Conservation (phyloP, 495 filamentous ascomycete species). For the Antarctomyces pellizariae region DNA sequence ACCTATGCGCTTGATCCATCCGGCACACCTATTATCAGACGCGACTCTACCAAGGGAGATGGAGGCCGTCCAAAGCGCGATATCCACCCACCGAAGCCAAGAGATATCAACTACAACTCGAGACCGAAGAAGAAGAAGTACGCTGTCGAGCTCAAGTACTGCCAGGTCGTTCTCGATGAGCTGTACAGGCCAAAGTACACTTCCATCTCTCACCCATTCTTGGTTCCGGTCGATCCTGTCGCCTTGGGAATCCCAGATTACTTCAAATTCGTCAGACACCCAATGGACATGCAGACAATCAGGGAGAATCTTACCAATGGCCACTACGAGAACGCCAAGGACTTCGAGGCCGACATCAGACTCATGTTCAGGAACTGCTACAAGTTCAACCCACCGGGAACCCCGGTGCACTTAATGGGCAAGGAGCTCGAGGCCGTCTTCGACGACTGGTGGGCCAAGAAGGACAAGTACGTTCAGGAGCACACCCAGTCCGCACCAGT, state of each 20-base stretch:
- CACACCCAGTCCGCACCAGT: constrained; percentile 35
- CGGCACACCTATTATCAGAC: constrained; percentile 77
- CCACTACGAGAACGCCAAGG: constrained; percentile 62
- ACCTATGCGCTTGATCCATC: constrained; percentile 68
- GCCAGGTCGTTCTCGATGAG: constrained; percentile 59
- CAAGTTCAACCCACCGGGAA: constrained; percentile 69
- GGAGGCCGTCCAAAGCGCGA: constrained; percentile 72
- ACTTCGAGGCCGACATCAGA: constrained; percentile 63
- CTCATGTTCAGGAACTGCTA: constrained; percentile 77
- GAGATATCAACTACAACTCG: constrained; percentile 64
- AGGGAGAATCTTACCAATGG: constrained; percentile 49
- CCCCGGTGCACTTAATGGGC: constrained; percentile 46
- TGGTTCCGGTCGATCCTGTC: constrained; percentile 72
- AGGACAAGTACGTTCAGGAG: constrained; percentile 50
- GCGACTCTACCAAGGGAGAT: constrained; percentile 55
- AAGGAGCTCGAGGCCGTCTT: constrained; percentile 48
- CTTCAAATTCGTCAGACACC: constrained; percentile 79
- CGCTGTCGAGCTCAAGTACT: constrained; percentile 72
- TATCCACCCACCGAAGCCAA: constrained; percentile 71
- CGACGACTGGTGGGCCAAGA: constrained; percentile 45
- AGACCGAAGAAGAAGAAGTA: constrained; percentile 83
- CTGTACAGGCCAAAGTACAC: constrained; percentile 51
- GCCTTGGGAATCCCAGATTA: constrained; percentile 87
- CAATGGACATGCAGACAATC: constrained; percentile 80
- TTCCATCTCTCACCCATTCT: constrained; percentile 41